phyloP scores from a whole-genome alignment of 495 filamentous ascomycete species.

The Lepidopterella palustris region DNA sequence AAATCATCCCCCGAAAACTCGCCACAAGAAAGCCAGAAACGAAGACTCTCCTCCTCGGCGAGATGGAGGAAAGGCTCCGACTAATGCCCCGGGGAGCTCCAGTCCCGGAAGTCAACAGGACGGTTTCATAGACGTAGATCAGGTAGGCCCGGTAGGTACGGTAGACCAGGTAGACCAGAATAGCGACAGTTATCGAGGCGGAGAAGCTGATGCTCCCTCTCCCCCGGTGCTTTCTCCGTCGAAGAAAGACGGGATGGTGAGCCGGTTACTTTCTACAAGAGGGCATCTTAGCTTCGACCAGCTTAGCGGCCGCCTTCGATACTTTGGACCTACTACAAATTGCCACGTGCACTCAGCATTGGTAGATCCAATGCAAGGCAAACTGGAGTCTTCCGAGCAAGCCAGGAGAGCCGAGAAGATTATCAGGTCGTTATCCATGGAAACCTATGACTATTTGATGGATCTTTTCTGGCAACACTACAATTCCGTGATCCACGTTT shows the following conservation, averaged over 20 bases:
- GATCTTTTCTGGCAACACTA: constrained; percentile 47
- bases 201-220: constrained; percentile 15
- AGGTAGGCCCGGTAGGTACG: no score
- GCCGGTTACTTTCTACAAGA: constrained; percentile 39
- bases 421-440: constrained; percentile 39
- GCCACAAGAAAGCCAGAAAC: constrained; percentile 23
- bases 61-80: constrained; percentile 5
- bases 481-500: constrained; percentile 42
- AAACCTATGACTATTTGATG: constrained; percentile 49
- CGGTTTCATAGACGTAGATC: constrained; percentile 24
- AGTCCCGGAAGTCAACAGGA: constrained; percentile 32
- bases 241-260: constrained; percentile 40
- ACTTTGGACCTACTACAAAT: constrained; percentile 46
- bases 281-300: constrained; percentile 44
- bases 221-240: constrained; percentile 24
- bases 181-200: constrained; percentile 33
- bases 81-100: constrained; percentile 18
- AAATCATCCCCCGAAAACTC: constrained; percentile 48
- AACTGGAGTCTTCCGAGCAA: constrained; percentile 33
- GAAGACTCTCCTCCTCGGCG: constrained; percentile 19
- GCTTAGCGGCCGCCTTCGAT: constrained; percentile 39
- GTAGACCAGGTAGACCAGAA: constrained; percentile 31
- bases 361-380: constrained; percentile 10
- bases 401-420: constrained; percentile 40
- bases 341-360: constrained; percentile 33